Evolutionary conservation across 2,329 filamentous ascomycete species (phyloP), one percentile per base, ranked within the genome.

Genomic region (Coniochaeta prunicola): DNA sequence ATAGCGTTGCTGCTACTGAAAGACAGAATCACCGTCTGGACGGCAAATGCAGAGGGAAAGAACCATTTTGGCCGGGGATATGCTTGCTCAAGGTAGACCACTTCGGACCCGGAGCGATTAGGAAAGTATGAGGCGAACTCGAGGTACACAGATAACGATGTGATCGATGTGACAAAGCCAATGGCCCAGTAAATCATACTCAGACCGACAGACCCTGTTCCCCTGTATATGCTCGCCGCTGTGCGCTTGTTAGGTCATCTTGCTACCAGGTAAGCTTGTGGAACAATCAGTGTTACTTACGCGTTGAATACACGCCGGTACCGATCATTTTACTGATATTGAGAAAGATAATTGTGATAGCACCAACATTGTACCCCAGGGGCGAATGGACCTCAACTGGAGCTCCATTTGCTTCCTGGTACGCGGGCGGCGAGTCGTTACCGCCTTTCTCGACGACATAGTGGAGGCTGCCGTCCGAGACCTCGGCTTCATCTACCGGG

Each of bases 1-100:
- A 89, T 81, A 0, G 84, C 78, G 67, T 89, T 89, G 42, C 83
- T 82, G 63, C 83, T 86, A 62, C 81, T 83, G 62, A 89, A 89
- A 0, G 86, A 87, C 3, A 89, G 71, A 1, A 86, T 68, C 1
- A 89, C 83, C 0, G 80, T 79, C 66, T 86, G 83, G 2, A 87
- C 79, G 0, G 86, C 86, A 66, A 86, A 89, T 0, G 83, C 76
- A 0, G 83, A 82, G 0, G 86, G 84, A 55, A 89, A 83, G 60
- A 89, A 78, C 66, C 84, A 86, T 58, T 77, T 80, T 0, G 86
- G 87, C 1, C 83, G 77, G 1, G 85, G 85, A 62, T 81, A 90
- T 0, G 84, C 82, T 65, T 89, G 86, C 63, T 89, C 86, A 0
- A 89, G 76, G 63, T 88, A 89, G 0, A 87, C 86, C 0, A 87